Evolutionary conservation across 176 grass and related monocot genomes (phyloP), one percentile per base, ranked within the genome.

Genomic region (Cymbopogon citratus): DNA sequence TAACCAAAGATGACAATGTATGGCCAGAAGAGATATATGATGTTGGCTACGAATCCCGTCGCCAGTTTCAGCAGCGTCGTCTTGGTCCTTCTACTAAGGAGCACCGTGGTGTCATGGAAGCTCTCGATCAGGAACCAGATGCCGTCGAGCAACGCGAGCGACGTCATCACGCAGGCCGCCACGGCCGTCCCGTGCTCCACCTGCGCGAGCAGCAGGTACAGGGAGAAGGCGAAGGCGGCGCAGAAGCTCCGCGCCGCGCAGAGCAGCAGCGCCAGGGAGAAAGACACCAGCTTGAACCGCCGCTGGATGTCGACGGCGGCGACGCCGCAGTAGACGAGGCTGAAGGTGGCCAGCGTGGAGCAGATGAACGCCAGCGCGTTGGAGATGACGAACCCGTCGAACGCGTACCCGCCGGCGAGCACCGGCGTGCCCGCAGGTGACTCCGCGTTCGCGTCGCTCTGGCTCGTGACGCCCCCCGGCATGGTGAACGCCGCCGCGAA

Each of bases 261-360:
- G 19, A 79, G 35, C 71, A 86, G 79, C 69, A 75, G 15, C 3
- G 4, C 4, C 11, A 75, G 28, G 51, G 85, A 69, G 15, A 81
- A 76, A 49, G 85, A 46, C 71, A 69, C 34, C 51, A 81, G 24
- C 15, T 2, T 27, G 65, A 78, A 7, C 59, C 85, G 65, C 8
- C 56, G 38, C 12, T 35, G 79, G 7, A 87, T 63, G 85, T 87
- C 79, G 51, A 82, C 79, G 11, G 85, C 19, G 73, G 79, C 66
- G 1, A 87, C 64, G 8, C 85, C 85, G 16, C 79, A 75, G 54
- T 87, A 87, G 73, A 77, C 48, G 79, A 87, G 85, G 65, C 54
- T 77, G 73, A 81, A 71, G 79, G 75, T 77, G 52, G 85, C 68
- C 0, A 87, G 65, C 1, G 73, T 67, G 11, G 85, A 60, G 33